Evolutionary conservation across 1,139 yeast species (phyloP).

Genomic region (Cylindricascospora bacillispora): DNA sequence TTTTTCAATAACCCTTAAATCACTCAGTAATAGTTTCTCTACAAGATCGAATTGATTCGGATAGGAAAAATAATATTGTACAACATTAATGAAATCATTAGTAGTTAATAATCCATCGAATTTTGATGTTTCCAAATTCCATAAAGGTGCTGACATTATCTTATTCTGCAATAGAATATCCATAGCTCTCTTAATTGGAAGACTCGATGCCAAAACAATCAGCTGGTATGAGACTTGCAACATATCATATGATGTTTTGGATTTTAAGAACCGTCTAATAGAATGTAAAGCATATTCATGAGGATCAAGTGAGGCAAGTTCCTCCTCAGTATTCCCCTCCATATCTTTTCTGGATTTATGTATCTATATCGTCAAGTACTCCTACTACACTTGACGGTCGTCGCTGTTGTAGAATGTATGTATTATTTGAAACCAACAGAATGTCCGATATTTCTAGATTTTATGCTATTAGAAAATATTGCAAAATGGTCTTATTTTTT

Average conservation of each 20-base stretch:
- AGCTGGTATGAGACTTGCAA: slow-evolving; percentile 85
- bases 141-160: slow-evolving; percentile 87
- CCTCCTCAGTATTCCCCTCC: too few species aligned
- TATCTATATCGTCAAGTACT: too few species aligned
- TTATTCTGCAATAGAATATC: slow-evolving; percentile 80
- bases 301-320: too few species aligned
- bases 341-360: too few species aligned
- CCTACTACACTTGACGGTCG: too few species aligned
- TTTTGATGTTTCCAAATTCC: slow-evolving; percentile 77
- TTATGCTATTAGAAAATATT: too few species aligned
- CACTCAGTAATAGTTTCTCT: slow-evolving; percentile 71
- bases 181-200: slow-evolving; percentile 76
- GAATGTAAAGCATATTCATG: slow-evolving; percentile 42
- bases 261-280: slow-evolving; percentile 65
- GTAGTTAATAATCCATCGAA: slow-evolving; percentile 89
- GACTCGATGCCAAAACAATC: slow-evolving; percentile 80
- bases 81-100: slow-evolving; percentile 82
- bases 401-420: too few species aligned
- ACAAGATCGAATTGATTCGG: slow-evolving; percentile 82
- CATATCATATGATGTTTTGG: slow-evolving; percentile 88
- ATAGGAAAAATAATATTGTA: slow-evolving; percentile 77
- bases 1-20: slow-evolving; percentile 68
- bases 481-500: too few species aligned
- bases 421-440: too few species aligned
- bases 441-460: too few species aligned